A percentile compares a stretch with the other conserved stretches of the same genome.
These are phyloP conservation scores for Syzygium jambos DNA, from an alignment of 345 rosid genomes.

Conservation along the genomic window DNA sequence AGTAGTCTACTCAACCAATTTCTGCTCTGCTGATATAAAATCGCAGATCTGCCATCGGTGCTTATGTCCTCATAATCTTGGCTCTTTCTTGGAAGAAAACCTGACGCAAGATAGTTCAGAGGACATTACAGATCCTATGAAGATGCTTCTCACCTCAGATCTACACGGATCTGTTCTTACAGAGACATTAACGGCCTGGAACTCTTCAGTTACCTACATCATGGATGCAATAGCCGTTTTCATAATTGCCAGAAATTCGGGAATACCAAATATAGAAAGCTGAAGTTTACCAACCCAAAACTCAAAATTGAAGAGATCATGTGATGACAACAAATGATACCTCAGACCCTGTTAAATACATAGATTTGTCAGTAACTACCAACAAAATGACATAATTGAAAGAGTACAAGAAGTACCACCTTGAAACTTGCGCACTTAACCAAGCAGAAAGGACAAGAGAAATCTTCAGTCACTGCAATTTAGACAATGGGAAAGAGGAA, in stretches of 20 bases:
- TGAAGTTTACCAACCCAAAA: constrained; percentile 97
- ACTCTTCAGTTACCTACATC: constrained; percentile 74
- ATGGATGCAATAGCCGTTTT: background rate
- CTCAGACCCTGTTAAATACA: constrained; percentile 57
- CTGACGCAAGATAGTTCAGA: background rate
- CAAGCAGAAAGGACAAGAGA: constrained; percentile 96
- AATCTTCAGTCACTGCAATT: constrained; percentile 92
- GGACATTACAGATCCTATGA: background rate
- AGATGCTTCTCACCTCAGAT: constrained; percentile 60
- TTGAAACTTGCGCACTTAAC: constrained; percentile 91
- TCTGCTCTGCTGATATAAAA: background rate
- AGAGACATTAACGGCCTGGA: constrained; percentile 89
- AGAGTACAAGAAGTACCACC: constrained; percentile 27
- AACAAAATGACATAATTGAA: background rate
- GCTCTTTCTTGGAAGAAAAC: background rate
- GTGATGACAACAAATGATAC: constrained; percentile 76
- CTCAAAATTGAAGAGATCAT: constrained; percentile 91
- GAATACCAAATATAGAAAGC: constrained; percentile 19
- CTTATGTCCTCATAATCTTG: background rate
- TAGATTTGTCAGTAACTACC: background rate
- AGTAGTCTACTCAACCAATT: background rate
- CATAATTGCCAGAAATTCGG: constrained; percentile 6
- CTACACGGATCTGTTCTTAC: constrained; percentile 66
- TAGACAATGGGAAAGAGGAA: background rate
- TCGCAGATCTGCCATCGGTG: background rate